Evolutionary conservation across 2,329 filamentous ascomycete genomes (phyloP), one percentile per base, ranked within the genome.

Genomic region (Aspergillus terreus): DNA sequence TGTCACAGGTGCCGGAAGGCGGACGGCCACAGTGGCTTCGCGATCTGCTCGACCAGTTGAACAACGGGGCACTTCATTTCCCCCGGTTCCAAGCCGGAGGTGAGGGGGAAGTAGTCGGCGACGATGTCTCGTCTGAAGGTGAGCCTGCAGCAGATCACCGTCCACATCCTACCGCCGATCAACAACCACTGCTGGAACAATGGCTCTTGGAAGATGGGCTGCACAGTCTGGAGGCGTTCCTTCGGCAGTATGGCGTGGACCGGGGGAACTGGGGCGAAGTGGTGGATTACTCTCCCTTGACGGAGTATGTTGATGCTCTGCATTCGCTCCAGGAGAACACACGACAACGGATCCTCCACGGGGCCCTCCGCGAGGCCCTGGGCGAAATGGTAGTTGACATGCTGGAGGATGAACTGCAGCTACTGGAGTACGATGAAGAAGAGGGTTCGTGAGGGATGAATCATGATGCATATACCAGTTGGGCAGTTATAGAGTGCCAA

Each of bases 211-310:
- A 59, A 12, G 60, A 67, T 40, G 71, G 70, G 2, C 50, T 73
- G 43, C 61, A 65, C 15, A 58, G 60, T 6, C 54, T 74, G n/a
- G 62, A 64, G 17, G 64, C 60, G 11, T 75, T 72, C 46, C 54
- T 74, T 14, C 57, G 59, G 19, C 63, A 71, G 41, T 64, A 74
- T 43, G 72, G 72, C 4, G 64, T 75, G 27, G 72, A 74, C 48
- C 66, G 69, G 5, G 72, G 71, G 2, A 74, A 75, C 42, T 75
- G 72, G 72, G 65, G 64, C 6, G 66, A 67, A 1, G 65, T 69
- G 5, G 53, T 66, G 12, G 68, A 73, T 45, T 64, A 63, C 44
- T 63, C 61, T 15, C 66, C 70, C 1, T 42, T 75, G 30, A 63
- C 61, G 3, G 64, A 70, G 30, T 75, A 72, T 53, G 57, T 73